Conservation (phyloP, 1,284 basidiomycete species). For the Marasmius sp. region DNA sequence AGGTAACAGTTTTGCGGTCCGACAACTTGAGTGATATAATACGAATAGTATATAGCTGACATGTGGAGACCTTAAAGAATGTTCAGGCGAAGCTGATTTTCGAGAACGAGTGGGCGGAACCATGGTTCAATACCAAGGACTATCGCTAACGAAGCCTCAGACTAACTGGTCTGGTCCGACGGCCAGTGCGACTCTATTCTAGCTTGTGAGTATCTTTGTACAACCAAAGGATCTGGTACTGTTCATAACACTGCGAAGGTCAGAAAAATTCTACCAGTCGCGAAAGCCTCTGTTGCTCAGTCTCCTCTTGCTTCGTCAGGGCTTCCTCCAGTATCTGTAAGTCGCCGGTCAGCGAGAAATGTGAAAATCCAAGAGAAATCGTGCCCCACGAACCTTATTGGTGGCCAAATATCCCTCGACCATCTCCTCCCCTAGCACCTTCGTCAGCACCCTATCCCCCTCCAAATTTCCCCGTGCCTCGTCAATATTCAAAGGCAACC, state of each 20-base stretch:
- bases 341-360: not conserved
- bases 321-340: conserved; percentile 7
- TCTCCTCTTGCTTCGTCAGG: conserved; percentile 4
- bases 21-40: not conserved
- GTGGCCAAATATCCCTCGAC: conserved; percentile 21
- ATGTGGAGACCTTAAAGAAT: too few species aligned
- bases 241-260: not conserved
- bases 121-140: too few species aligned
- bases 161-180: too few species aligned
- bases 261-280: conserved; percentile 10
- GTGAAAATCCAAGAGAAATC: not conserved
- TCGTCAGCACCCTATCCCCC: conserved; percentile 13
- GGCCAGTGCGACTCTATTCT: too few species aligned
- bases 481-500: conserved; percentile 23
- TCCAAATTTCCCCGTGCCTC: conserved; percentile 19
- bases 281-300: conserved; percentile 3
- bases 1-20: not conserved
- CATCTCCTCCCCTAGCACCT: conserved; percentile 20
- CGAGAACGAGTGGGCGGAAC: too few species aligned
- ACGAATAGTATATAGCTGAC: not conserved
- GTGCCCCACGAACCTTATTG: conserved; percentile 19
- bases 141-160: too few species aligned
- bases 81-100: too few species aligned
- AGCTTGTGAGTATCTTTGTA: too few species aligned
- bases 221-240: too few species aligned